These are phyloP conservation scores for Nidularia pulvinata DNA, from an alignment of 768 basidiomycete genomes.

Conservation along the genomic window DNA sequence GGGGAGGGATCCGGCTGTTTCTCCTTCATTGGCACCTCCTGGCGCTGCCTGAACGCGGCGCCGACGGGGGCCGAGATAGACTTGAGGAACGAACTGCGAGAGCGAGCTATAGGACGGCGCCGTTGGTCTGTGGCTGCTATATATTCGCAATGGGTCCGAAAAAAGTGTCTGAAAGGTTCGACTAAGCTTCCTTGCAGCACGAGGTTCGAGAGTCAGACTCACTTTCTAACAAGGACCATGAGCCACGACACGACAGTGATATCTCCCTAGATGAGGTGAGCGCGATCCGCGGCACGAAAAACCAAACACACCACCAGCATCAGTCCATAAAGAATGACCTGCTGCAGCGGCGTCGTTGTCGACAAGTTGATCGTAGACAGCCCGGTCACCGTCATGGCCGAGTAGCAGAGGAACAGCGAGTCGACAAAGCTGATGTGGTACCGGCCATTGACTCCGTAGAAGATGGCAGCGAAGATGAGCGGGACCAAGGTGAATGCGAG, in stretches of 20 bases:
- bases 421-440: conserved; percentile 52
- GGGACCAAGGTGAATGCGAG: conserved; percentile 54
- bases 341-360: conserved; percentile 45
- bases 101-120: conserved; percentile 10
- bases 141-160: conserved; percentile 40
- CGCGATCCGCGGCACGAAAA: not conserved
- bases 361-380: conserved; percentile 48
- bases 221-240: conserved; percentile 68
- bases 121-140: conserved; percentile 19
- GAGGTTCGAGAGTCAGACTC: conserved; percentile 5
- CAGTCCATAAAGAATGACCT: conserved; percentile 49
- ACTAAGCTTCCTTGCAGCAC: not conserved
- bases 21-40: not conserved
- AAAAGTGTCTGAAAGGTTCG: conserved; percentile 31
- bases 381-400: conserved; percentile 53
- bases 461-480: conserved; percentile 59
- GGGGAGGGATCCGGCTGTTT: not conserved
- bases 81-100: conserved; percentile 23
- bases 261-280: too few species aligned
- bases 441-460: conserved; percentile 63
- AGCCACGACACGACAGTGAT: conserved; percentile 59
- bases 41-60: not conserved
- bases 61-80: conserved; percentile 29
- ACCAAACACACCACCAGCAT: conserved; percentile 44
- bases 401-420: conserved; percentile 60